Percentiles rank a stretch among this genome's conserved stretches.
These are phyloP conservation scores for Petunia axillaris DNA, from an alignment of 257 asterid species.

Conservation along the genomic window DNA sequence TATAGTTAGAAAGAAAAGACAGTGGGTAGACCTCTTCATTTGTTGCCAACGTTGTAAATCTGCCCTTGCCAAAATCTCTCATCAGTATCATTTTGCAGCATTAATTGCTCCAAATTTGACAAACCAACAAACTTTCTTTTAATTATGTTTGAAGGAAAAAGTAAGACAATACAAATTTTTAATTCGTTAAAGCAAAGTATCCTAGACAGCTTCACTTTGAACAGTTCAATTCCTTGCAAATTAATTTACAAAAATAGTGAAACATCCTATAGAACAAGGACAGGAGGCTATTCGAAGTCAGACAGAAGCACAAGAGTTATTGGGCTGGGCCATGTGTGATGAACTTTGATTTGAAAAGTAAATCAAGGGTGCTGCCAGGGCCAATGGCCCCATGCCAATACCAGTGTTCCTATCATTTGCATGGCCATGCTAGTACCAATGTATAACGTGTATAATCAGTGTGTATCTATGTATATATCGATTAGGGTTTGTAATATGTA, in stretches of 20 bases:
- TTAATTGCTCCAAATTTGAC: not conserved
- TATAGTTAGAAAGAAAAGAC: too few species aligned
- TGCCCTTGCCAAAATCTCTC: not conserved
- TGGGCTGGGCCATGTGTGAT: conserved; percentile 36
- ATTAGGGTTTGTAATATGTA: too few species aligned
- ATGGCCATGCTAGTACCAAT: not conserved
- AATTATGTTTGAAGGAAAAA: not conserved
- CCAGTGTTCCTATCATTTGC: conserved; percentile 29
- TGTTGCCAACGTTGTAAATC: not conserved
- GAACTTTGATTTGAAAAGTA: conserved; percentile 9
- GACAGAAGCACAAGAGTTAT: conserved; percentile 23
- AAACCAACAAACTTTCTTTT: not conserved
- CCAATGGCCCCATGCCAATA: conserved; percentile 23
- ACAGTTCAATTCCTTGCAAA: not conserved
- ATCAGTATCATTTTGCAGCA: not conserved
- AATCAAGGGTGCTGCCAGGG: conserved; percentile 20
- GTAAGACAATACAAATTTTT: not conserved
- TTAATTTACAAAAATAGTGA: not conserved
- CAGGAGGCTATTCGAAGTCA: not conserved
- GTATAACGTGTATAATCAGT: too few species aligned
- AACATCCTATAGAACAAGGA: not conserved
- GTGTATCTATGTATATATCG: too few species aligned
- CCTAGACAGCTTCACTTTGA: not conserved
- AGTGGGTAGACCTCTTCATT: too few species aligned
- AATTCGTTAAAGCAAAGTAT: not conserved